Base-by-base conservation (phyloP, 306 rosid species). In the Casuarina glauca region DNA sequence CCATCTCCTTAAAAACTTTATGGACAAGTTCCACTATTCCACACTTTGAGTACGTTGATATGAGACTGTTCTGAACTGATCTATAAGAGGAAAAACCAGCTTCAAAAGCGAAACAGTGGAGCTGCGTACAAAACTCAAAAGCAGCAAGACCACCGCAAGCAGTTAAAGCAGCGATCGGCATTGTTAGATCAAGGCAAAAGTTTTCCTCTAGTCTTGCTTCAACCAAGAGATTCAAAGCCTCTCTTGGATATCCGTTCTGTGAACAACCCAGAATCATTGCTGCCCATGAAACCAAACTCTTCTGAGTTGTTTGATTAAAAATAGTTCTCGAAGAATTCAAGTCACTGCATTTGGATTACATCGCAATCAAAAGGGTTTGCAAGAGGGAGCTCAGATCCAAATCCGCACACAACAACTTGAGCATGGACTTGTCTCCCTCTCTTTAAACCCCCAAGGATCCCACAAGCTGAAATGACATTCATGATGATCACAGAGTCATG, bases 71-170 rank as follows among this genome's bases (percentile, higher is more conserved):
- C n/a, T 62, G 73, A 69, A 75, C 73, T 1, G 2, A 13, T 39
- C 79, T 49, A 36, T 17, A 50, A 0, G 12, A 69, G 69, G 62
- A 41, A 50, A 75, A 49, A 17, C 79, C 79, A n/a, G 32, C 61
- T 48, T 62, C 72, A 63, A 63, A 62, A 75, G 79, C 62, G 62
- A 49, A 63, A 55, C 49, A 62, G 26, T 75, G 79, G 51, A 75
- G 72, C 60, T 75, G 79, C 61, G 13, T 61, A 48, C 79, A 63
- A 38, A 63, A 62, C 72, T 75, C 79, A 35, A 75, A 63, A 64
- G 79, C 48, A 62, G 72, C 78, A 61, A 75, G 72, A 48, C 64
- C 71, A 49, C 71, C 61, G 1, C 71, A 61, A 61, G 48, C 61
- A 75, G 62, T 75, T 48, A 48, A 64, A 54, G 72, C 72, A 64